Base-by-base conservation (phyloP, 306 rosid genomes). In the Nissolia schottii region DNA sequence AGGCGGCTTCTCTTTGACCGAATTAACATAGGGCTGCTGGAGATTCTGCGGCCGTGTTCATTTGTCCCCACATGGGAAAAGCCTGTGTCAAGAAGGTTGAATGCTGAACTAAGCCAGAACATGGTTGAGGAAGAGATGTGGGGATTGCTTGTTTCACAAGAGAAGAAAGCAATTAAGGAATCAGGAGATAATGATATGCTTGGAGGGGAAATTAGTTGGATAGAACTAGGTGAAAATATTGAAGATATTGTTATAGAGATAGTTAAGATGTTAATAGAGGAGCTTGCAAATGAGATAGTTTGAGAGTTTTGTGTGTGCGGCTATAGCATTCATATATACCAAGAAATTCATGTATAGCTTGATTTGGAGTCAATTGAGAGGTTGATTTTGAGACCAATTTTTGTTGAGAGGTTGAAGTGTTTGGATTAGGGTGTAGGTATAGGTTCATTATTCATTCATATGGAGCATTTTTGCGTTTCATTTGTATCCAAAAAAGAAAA, bases 1-100 rank as follows among this genome's bases (percentile, higher is more conserved):
- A 81, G 96, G 64, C 80, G 81, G 86, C 90, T 88, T 76, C 82
- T 91, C 45, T 95, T 95, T 59, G 99, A 95, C 67, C 73, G 89
- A 15, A 85, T 95, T 19, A 87, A 95, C 63, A 41, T 55, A 3
- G 92, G 93, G 54, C 38, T 95, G 60, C 40, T 38, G 28, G 84
- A 88, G 71, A 86, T 88, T 75, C 76, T 86, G 41, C 70, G 54
- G 71, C 88, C 96, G 9, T 78, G 80, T 67, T 56, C 80, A 57
- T 85, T 83, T 40, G 74, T 84, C 8, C 88, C 89, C 0, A 35
- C 35, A 35, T 86, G 90, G 89, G 87, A 79, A 76, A 85, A 58
- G 65, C 80, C 88, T 0, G 75, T 81, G 29, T 82, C 82, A 1
- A 86, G 86, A 84, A 85, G 96, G 80, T 70, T 89, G 69, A 86